phyloP scores from a whole-genome alignment of 2,329 filamentous ascomycete species.

The Dactylonectria macrodidyma region DNA sequence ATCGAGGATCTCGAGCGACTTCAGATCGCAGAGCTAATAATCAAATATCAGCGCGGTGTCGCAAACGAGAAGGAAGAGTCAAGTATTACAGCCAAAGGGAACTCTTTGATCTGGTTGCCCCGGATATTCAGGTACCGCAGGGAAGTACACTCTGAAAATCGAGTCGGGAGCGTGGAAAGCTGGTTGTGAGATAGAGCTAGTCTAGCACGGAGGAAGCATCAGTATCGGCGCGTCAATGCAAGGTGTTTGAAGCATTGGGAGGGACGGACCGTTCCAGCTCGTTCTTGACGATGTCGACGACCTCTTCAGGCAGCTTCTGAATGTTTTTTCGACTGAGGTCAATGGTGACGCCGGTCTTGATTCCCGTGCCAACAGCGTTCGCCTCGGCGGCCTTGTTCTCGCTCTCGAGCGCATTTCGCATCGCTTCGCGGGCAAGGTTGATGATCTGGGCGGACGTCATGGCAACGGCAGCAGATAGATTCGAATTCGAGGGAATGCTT shows the following conservation, averaged over 20 bases:
- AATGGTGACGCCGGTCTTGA: slow-evolving; percentile 82
- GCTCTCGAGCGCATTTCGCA: slow-evolving; percentile 77
- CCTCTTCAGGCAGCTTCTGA: slow-evolving; percentile 78
- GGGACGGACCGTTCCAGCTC: slow-evolving; percentile 77
- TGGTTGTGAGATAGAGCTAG: slow-evolving; percentile 87
- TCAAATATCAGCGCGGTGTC: slow-evolving; percentile 42
- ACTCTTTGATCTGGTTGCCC: slow-evolving; percentile 80
- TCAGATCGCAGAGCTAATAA: slow-evolving; percentile 84
- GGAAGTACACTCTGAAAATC: slow-evolving; percentile 83
- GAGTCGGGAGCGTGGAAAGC: slow-evolving; percentile 76
- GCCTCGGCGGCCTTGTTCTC: slow-evolving; percentile 75
- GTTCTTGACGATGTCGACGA: slow-evolving; percentile 81
- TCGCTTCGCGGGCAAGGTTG: slow-evolving; percentile 75
- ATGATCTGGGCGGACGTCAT: slow-evolving; percentile 77
- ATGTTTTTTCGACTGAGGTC: slow-evolving; percentile 85
- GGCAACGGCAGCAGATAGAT: slow-evolving; percentile 65
- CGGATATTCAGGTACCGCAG: slow-evolving; percentile 86
- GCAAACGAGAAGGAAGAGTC: slow-evolving; percentile 26
- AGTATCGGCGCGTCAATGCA: slow-evolving; percentile 20
- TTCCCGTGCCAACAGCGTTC: slow-evolving; percentile 70
- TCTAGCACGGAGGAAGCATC: slow-evolving; percentile 58
- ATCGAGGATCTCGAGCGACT: slow-evolving; percentile 92
- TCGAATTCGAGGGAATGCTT: slow-evolving; percentile 62
- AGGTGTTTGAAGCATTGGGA: slow-evolving; percentile 12
- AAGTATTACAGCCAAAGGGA: slow-evolving; percentile 67